Percentiles rank a stretch among this genome's conserved stretches.
Evolutionary conservation across 2,329 filamentous ascomycete species (phyloP).

Genomic region (Penicillium vulpinum): DNA sequence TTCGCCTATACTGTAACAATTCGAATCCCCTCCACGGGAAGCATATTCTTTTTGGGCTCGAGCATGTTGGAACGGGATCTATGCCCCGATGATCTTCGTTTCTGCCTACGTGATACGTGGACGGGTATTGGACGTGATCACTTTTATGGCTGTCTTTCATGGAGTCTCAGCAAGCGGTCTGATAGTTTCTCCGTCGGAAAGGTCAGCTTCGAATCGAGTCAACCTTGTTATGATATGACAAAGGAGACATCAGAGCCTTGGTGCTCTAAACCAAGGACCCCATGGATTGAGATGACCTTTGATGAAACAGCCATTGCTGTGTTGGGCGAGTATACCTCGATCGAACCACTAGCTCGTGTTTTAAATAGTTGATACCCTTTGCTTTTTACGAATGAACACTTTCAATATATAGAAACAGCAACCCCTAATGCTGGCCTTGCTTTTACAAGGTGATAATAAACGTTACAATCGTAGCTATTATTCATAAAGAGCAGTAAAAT

Average conservation of each 20-base stretch:
- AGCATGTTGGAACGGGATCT: conserved; percentile 20
- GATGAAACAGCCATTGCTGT: conserved; percentile 27
- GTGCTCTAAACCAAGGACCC: background rate
- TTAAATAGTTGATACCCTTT: background rate
- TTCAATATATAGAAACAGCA: background rate
- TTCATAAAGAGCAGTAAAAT: background rate
- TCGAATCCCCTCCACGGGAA: conserved; percentile 20
- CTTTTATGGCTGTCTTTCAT: conserved; percentile 36
- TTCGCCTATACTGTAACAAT: conserved; percentile 1
- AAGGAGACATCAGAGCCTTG: background rate
- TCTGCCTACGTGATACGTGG: conserved; percentile 32
- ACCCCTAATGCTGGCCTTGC: background rate
- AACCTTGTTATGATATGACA: background rate
- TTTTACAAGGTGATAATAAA: background rate
- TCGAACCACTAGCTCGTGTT: conserved; percentile 5
- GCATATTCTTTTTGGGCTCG: conserved; percentile 37
- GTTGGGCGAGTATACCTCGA: conserved; percentile 17
- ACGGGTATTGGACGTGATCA: conserved; percentile 26
- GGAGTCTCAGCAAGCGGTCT: conserved; percentile 2
- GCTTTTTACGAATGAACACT: background rate
- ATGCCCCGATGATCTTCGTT: conserved; percentile 17
- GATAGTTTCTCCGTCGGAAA: background rate
- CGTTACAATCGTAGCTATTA: background rate
- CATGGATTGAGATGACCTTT: conserved; percentile 28
- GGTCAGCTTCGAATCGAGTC: background rate